phyloP scores from a whole-genome alignment of 2,329 filamentous ascomycete genomes.

The Talaromyces rugulosus region DNA sequence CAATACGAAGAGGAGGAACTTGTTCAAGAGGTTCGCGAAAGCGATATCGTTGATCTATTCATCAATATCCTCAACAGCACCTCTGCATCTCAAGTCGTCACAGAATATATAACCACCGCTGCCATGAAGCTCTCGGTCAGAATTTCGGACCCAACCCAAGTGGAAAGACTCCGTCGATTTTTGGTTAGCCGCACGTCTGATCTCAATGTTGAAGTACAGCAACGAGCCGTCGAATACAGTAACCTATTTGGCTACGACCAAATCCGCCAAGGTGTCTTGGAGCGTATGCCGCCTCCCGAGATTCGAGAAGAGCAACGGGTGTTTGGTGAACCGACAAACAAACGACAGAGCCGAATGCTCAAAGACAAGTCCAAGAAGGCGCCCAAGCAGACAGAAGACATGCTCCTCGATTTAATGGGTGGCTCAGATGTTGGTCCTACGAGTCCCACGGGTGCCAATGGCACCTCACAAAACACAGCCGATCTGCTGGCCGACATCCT shows the following conservation, averaged over 20 bases:
- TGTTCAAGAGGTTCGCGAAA: slow-evolving; percentile 76
- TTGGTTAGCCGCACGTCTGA: slow-evolving; percentile 76
- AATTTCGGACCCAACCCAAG: slow-evolving; percentile 74
- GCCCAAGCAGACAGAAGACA: slow-evolving; percentile 80
- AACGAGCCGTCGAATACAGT: slow-evolving; percentile 89
- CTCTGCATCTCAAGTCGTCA: slow-evolving; percentile 85
- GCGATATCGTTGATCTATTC: slow-evolving; percentile 90
- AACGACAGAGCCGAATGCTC: slow-evolving; percentile 56
- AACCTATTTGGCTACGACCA: slow-evolving; percentile 91
- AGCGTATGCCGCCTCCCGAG: slow-evolving; percentile 96
- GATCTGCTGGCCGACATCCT: slow-evolving; percentile 91
- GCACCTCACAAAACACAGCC: slow-evolving; percentile 65
- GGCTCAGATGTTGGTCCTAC: slow-evolving; percentile 64
- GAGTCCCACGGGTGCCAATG: slow-evolving; percentile 46
- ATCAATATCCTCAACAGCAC: slow-evolving; percentile 88
- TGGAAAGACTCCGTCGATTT: slow-evolving; percentile 77
- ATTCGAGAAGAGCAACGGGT: slow-evolving; percentile 94
- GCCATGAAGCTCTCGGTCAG: slow-evolving; percentile 93
- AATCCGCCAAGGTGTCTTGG: slow-evolving; percentile 81
- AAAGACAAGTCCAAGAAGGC: slow-evolving; percentile 72
- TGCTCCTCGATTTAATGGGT: slow-evolving; percentile 89
- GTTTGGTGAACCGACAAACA: slow-evolving; percentile 71
- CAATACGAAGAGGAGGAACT: slow-evolving; percentile 93
- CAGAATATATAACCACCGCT: slow-evolving; percentile 93
- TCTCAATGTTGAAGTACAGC: slow-evolving; percentile 91